These are phyloP conservation scores for Solanum tarijense DNA, from an alignment of 257 asterid species.

Conservation along the genomic window DNA sequence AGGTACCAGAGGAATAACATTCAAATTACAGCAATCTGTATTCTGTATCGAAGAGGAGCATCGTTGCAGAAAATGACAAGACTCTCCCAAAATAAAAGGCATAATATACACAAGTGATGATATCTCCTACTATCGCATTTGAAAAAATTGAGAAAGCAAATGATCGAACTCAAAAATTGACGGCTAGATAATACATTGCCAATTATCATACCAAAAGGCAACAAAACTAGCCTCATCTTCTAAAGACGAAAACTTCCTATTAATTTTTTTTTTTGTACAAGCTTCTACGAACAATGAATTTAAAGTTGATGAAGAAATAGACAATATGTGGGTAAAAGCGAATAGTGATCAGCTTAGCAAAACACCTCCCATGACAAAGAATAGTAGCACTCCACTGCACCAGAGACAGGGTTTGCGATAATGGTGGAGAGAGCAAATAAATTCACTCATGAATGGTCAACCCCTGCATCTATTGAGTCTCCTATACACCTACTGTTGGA, in stretches of 20 bases:
- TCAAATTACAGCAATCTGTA: background rate
- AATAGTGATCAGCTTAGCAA: constrained; percentile 4
- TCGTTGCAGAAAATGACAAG: background rate
- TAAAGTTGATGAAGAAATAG: background rate
- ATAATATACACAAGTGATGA: background rate
- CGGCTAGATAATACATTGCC: background rate
- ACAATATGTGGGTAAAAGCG: background rate
- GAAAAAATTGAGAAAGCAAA: background rate
- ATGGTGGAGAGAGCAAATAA: constrained; percentile 7
- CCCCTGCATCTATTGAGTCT: background rate
- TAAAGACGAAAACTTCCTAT: background rate
- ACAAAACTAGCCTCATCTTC: background rate
- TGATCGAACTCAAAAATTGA: background rate
- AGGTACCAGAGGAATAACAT: background rate
- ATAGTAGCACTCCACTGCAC: constrained; percentile 16
- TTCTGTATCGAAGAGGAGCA: background rate
- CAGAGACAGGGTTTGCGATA: constrained; percentile 3
- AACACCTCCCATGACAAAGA: constrained; percentile 11
- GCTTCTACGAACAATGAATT: background rate
- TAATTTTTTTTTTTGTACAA: background rate
- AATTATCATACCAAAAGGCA: background rate
- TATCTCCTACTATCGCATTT: background rate
- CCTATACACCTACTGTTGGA: constrained; percentile 43
- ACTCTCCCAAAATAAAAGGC: background rate
- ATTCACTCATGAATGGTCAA: constrained; percentile 6